phyloP scores from a whole-genome alignment of 495 filamentous ascomycete species.

The Tuber microsphaerosporum region DNA sequence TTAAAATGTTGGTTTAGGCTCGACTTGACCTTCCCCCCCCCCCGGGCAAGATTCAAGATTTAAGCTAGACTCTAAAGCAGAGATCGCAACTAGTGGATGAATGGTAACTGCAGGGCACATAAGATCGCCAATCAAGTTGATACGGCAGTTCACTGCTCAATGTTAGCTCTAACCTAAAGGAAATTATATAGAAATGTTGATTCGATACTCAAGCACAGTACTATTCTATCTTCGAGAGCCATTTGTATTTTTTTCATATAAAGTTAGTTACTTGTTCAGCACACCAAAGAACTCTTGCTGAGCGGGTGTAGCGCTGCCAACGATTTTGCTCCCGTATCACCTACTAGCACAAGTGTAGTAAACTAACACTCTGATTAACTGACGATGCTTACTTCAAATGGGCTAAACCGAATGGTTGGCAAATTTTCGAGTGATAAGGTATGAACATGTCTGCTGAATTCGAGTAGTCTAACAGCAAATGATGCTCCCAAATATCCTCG shows the following conservation, averaged over 20 bases:
- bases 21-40: no score
- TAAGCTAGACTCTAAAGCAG: neutral
- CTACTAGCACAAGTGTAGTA: no score
- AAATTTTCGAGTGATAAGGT: neutral
- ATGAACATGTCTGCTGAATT: neutral
- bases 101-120: no score
- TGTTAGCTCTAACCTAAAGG: neutral
- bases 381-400: neutral
- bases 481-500: neutral
- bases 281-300: neutral
- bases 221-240: no score
- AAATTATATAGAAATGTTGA: neutral
- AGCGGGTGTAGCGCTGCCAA: neutral
- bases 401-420: neutral
- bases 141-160: neutral
- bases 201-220: neutral
- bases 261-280: neutral
- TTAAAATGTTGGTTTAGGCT: neutral
- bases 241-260: no score
- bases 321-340: no score
- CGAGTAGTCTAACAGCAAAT: neutral
- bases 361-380: no score
- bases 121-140: neutral
- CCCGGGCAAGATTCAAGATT: neutral
- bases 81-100: no score